Conservation (phyloP, 2,329 filamentous ascomycete species). For the Claviceps sp. region DNA sequence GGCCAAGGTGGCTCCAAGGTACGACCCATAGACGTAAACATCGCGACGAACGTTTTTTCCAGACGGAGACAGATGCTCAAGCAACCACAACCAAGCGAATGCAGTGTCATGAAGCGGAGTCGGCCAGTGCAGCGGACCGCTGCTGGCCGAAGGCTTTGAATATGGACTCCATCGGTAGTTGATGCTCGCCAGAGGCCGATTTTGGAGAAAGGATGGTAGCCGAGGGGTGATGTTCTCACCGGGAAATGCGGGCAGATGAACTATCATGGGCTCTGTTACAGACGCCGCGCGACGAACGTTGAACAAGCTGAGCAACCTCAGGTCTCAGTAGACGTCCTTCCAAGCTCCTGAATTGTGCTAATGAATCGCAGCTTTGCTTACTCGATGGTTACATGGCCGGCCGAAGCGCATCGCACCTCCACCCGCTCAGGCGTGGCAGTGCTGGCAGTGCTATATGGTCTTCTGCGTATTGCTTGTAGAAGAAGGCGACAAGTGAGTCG, state of each 20-base stretch:
- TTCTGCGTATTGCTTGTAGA: neutral
- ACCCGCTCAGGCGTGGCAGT: conserved; percentile 23
- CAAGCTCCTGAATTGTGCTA: neutral
- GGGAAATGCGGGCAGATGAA: conserved; percentile 41
- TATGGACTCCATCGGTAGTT: conserved; percentile 43
- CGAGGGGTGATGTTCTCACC: conserved; percentile 14
- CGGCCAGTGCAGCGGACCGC: conserved; percentile 32
- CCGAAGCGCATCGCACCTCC: conserved; percentile 32
- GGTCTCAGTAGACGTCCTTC: neutral
- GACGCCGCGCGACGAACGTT: conserved; percentile 25
- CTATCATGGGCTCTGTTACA: conserved; percentile 28
- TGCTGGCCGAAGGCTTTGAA: conserved; percentile 7
- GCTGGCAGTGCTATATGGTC: conserved; percentile 8
- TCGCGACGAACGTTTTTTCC: conserved; percentile 19
- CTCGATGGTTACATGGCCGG: conserved; percentile 38
- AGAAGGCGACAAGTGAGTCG: neutral
- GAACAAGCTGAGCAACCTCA: conserved; percentile 22
- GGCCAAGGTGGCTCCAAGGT: conserved; percentile 44
- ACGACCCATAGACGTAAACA: conserved; percentile 39
- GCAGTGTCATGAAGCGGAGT: conserved; percentile 42
- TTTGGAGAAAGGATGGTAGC: conserved; percentile 28
- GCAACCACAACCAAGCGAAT: conserved; percentile 41
- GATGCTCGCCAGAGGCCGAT: conserved; percentile 37
- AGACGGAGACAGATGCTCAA: conserved; percentile 27
- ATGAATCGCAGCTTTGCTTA: conserved; percentile 17